Evolutionary conservation across 768 basidiomycete species (phyloP), one percentile per base, ranked within the genome.

Genomic region (Hirschioporus abietinus): DNA sequence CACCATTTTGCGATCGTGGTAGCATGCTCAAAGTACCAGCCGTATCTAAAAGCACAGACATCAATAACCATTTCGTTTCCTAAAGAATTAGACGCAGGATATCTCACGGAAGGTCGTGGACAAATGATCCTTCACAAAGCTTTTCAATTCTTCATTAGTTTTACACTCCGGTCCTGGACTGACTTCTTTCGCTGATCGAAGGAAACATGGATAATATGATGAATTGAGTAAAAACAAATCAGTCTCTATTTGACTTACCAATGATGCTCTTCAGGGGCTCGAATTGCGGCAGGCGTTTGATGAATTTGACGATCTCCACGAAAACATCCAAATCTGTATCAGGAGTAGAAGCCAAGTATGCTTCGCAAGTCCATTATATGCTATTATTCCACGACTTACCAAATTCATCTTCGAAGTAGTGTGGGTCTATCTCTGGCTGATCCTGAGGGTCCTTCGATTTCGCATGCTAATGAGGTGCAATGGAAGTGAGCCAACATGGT

Each of bases 391-490:
- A 52, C n/a, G 20, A 64, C 70, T 20, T 62, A 73, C 74, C 77
- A 58, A 77, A 73, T 58, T 74, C 72, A 25, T 77, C 70, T 24
- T 77, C 74, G 58, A 76, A 73, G 66, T 75, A 76, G 30, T 70
- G 74, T 3, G 77, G 77, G 63, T 79, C 75, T 20, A 76, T 70
- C 35, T 71, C 72, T 0, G 77, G 76, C 17, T 73, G 70, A 5
- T 64, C 68, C 8, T 63, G n/a, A 0, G 77, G 74, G 60, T 80
- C 74, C 9, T 65, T 64, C 17, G 76, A 77, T 0, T 61, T 68
- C 7, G 76, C 71, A 64, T 72, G 42, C 42, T 52, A 15, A 52
- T 52, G 15, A 12, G 20, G 42, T 52, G 42, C 42, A 20, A 30
- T 52, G 1, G 3, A 52, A 12, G 42, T 52, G 42, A 15, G 2